Evolutionary conservation across 345 rosid genomes (phyloP).

Genomic region (Abelmoschus esculentus): DNA sequence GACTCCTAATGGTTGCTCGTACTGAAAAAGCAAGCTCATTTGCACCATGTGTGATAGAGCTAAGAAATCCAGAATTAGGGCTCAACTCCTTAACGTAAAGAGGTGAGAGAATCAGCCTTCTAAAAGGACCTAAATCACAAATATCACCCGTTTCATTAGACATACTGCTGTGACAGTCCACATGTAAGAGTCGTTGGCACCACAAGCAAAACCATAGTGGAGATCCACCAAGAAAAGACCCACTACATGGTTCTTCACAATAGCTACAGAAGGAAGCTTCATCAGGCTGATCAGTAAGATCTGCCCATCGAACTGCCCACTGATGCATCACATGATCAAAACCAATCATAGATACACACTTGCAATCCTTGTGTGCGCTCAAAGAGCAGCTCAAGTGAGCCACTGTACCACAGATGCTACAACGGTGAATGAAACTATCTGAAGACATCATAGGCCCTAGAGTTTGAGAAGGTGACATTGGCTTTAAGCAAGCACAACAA

Average conservation of each 20-base stretch:
- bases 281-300: slow-evolving; percentile 71
- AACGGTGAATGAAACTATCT: slow-evolving; percentile 53
- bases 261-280: slow-evolving; percentile 74
- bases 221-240: slow-evolving; percentile 89
- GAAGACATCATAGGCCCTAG: slow-evolving; percentile 49
- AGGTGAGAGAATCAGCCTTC: slow-evolving; percentile 82
- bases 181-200: slow-evolving; percentile 96
- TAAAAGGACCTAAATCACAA: slow-evolving; percentile 82
- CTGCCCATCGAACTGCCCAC: slow-evolving; percentile 77
- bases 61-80: slow-evolving; percentile 51
- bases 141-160: slow-evolving; percentile 71
- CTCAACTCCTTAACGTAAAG: slow-evolving; percentile 67
- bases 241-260: slow-evolving; percentile 87
- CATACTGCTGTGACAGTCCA: slow-evolving; percentile 80
- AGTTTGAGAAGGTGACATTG: slow-evolving; percentile 68
- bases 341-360: too few species aligned
- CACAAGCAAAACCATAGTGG: slow-evolving; percentile 99
- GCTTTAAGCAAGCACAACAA: slow-evolving; percentile 82
- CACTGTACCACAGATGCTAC: slow-evolving; percentile 73
- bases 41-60: slow-evolving; percentile 92
- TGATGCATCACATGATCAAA: slow-evolving; percentile 59
- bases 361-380: slow-evolving; percentile 64
- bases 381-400: slow-evolving; percentile 69
- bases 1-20: slow-evolving; percentile 89
- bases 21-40: slow-evolving; percentile 89